Percentiles rank a stretch among this genome's conserved stretches.
Evolutionary conservation across 495 filamentous ascomycete genomes (phyloP).

Genomic region (Penicillium robsamsonii): DNA sequence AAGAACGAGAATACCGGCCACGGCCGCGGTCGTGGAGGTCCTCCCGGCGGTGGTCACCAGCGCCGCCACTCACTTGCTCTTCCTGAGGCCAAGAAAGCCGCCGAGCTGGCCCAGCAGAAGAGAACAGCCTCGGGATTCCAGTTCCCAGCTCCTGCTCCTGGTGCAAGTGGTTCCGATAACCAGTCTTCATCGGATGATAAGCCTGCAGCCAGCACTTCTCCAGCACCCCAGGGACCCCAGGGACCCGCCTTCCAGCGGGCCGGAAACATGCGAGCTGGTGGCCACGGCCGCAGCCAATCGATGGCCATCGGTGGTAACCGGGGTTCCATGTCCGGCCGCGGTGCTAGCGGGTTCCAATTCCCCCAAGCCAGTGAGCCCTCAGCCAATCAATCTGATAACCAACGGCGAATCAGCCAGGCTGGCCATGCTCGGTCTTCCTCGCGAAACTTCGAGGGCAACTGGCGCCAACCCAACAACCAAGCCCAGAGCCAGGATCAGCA

Average conservation of each 20-base stretch:
- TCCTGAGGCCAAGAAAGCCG: conserved; percentile 96
- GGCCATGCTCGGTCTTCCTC: conserved; percentile 77
- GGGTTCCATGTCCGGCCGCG: conserved; percentile 53
- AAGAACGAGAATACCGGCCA: conserved; percentile 67
- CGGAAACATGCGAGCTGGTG: conserved; percentile 51
- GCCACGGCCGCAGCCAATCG: conserved; percentile 66
- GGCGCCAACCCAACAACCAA: conserved; percentile 83
- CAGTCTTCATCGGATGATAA: conserved; percentile 43
- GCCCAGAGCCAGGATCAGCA: conserved; percentile 52
- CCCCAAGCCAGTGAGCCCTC: conserved; percentile 58
- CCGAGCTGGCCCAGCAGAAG: conserved; percentile 95
- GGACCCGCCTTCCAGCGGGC: conserved; percentile 47
- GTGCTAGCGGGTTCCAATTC: conserved; percentile 69
- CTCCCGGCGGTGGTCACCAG: conserved; percentile 76
- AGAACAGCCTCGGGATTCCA: conserved; percentile 91
- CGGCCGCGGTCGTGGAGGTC: conserved; percentile 76
- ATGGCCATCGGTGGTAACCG: conserved; percentile 64
- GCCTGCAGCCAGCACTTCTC: conserved; percentile 34
- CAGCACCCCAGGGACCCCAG: conserved; percentile 42
- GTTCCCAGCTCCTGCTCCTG: conserved; percentile 71
- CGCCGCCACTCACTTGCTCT: conserved; percentile 92
- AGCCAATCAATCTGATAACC: conserved; percentile 59
- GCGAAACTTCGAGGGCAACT: conserved; percentile 96
- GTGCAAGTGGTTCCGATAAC: conserved; percentile 52
- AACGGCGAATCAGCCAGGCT: conserved; percentile 64